These are phyloP conservation scores for Populus hybrid DNA, from an alignment of 441 rosid species.

Conservation along the genomic window DNA sequence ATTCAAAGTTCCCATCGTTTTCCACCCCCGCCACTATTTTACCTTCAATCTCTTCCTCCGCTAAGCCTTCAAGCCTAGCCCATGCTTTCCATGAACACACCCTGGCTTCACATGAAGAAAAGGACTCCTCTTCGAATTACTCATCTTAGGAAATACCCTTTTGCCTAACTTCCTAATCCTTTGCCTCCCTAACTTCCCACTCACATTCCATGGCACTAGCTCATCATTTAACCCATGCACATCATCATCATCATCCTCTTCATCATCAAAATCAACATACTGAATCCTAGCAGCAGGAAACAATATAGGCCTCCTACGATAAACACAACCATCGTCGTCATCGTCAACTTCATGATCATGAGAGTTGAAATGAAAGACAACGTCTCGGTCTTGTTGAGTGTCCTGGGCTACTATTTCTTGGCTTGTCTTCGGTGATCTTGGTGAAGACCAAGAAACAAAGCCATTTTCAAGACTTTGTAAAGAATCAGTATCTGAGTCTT, in stretches of 20 bases:
- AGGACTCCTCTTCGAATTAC: constrained; percentile 46
- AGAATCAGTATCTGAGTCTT: constrained; percentile 28
- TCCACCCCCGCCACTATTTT: background rate
- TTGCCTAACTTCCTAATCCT: constrained; percentile 74
- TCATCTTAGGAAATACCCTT: constrained; percentile 54
- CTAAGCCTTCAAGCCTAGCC: constrained; percentile 54
- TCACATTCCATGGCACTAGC: constrained; percentile 49
- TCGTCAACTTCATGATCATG: background rate
- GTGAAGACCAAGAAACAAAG: constrained; percentile 17
- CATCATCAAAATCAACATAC: constrained; percentile 15
- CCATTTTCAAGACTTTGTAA: constrained; percentile 24
- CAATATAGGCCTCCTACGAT: background rate
- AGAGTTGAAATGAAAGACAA: background rate
- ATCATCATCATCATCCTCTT: constrained; percentile 27
- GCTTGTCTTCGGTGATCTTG: background rate
- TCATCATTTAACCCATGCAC: constrained; percentile 70
- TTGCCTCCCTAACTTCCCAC: constrained; percentile 62
- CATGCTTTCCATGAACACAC: constrained; percentile 62
- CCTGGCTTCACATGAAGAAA: constrained; percentile 49
- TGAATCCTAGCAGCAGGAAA: constrained; percentile 7
- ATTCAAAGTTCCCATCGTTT: constrained; percentile 13
- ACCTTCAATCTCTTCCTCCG: constrained; percentile 5
- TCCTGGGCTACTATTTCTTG: background rate
- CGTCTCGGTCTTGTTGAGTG: background rate
- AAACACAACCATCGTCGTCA: background rate